Evolutionary conservation across 495 filamentous ascomycete genomes (phyloP), one percentile per base, ranked within the genome.

Genomic region (Elaphomyces granulatus): DNA sequence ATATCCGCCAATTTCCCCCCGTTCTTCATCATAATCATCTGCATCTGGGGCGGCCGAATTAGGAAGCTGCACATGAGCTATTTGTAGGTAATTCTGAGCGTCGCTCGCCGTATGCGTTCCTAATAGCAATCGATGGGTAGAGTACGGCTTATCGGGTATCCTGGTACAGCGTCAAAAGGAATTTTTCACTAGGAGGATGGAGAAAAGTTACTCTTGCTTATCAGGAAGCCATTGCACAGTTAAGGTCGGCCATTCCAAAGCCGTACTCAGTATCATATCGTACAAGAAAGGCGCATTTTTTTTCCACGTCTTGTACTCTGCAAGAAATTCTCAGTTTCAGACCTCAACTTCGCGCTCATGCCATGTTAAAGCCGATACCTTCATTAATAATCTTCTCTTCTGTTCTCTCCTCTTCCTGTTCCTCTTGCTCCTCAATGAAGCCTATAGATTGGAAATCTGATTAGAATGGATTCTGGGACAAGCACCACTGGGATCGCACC

Each of bases 251-350:
- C 92, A 99, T 62, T 95, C 88, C 33, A 99, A 67, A 23, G 92
- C 92, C 34, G 81, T 88, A 51, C 90, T 87, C 20, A 94, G 63
- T 42, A 96, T 87, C 70, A 94, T 78, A 52, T 95, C 92, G 59
- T 99, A 99, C 48, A 99, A 81, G 59, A 95, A 95, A 2, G 88
- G 87, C 46, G 85, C 81, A 61, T 96, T 96, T 73, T 99, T 99
- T 71, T 99, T 99, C 92, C 92, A 99, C 46, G 85, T 94, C 58
- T 99, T 99, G 72, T 99, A 99, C 63, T 96, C 92, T 88, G 54
- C 18, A 19, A 8, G 14, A 34, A 35, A 3, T 19, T n/a, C 52
- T 48, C 50, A 48, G 36, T 33, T 30, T 16, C 15, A 33, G 14
- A 34, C 33, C 20, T 16, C 3, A 20, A 31, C 8, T 20, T 15